Evolutionary conservation across 2,329 filamentous ascomycete species (phyloP).

Genomic region (Amauroascus verrucosus): DNA sequence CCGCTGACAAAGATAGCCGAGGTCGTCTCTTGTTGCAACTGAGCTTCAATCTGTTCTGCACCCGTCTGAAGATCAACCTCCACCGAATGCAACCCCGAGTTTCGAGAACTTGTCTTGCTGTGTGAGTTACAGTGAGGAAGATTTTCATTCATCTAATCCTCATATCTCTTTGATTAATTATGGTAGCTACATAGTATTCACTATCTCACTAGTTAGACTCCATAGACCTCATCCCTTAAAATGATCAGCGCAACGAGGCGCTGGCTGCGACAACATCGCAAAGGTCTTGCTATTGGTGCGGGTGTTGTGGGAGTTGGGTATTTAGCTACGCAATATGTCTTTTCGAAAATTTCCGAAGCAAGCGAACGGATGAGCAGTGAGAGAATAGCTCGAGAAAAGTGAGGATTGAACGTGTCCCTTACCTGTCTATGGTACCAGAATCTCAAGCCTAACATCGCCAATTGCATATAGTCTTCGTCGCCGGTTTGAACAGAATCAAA

Average conservation of each 20-base stretch:
- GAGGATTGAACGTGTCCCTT: slow-evolving; percentile 24
- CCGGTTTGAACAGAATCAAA: slow-evolving; percentile 97
- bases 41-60: not conserved
- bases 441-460: not conserved
- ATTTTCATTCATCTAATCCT: not conserved
- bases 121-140: not conserved
- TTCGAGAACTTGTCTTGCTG: not conserved
- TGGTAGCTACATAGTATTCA: not conserved
- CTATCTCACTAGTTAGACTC: not conserved
- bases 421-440: not conserved
- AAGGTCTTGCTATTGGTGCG: slow-evolving; percentile 75
- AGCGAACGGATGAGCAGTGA: slow-evolving; percentile 95
- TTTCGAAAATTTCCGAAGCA: slow-evolving; percentile 83
- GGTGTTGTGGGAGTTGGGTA: slow-evolving; percentile 85
- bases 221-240: slow-evolving; percentile 15
- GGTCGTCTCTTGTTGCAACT: not conserved
- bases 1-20: slow-evolving; percentile 9
- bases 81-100: not conserved
- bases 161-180: not conserved
- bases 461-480: slow-evolving; percentile 62
- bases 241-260: slow-evolving; percentile 67
- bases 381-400: slow-evolving; percentile 95
- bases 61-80: not conserved
- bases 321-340: slow-evolving; percentile 81
- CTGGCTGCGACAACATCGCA: slow-evolving; percentile 89